A percentile compares a stretch with the other conserved stretches of the same genome.
phyloP scores from a whole-genome alignment of 1,139 yeast species.

The Yamadazyma atmosphaerica region DNA sequence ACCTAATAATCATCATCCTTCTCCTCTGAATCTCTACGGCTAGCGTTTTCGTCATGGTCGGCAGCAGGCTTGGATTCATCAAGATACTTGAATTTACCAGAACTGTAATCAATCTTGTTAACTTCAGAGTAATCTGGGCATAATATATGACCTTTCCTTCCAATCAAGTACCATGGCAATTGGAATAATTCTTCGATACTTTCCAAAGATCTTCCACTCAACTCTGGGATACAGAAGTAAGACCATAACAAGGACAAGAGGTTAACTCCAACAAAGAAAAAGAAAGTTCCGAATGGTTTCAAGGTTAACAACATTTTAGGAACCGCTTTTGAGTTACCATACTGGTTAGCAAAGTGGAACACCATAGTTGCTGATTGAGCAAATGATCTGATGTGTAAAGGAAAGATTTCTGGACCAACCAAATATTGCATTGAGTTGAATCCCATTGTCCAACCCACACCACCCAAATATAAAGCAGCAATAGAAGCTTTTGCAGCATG shows the following conservation, averaged over 20 bases:
- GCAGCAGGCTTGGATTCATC: constrained; percentile 13
- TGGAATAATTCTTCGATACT: constrained; percentile 58
- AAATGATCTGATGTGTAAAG: constrained; percentile 52
- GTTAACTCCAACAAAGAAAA: constrained; percentile 50
- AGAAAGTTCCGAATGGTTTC: constrained; percentile 54
- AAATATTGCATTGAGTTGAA: constrained; percentile 61
- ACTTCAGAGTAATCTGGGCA: constrained; percentile 55
- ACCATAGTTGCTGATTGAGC: constrained; percentile 59
- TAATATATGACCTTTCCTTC: constrained; percentile 51
- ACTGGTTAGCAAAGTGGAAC: constrained; percentile 60
- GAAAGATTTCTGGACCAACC: constrained; percentile 59
- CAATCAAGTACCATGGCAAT: constrained; percentile 59
- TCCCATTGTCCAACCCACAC: constrained; percentile 65
- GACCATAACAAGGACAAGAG: constrained; percentile 45
- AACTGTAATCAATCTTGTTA: constrained; percentile 12
- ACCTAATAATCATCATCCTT: constrained; percentile 6
- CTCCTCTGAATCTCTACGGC: constrained; percentile 12
- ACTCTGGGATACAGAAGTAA: constrained; percentile 56
- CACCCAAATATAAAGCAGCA: constrained; percentile 53
- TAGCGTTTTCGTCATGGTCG: constrained; percentile 15
- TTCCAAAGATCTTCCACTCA: constrained; percentile 54
- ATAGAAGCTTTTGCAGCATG: constrained; percentile 51
- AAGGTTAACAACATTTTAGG: constrained; percentile 52
- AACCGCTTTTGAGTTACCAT: constrained; percentile 58
- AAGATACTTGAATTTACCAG: constrained; percentile 11